Conservation (phyloP, 768 basidiomycete species). For the Boletales sp. region DNA sequence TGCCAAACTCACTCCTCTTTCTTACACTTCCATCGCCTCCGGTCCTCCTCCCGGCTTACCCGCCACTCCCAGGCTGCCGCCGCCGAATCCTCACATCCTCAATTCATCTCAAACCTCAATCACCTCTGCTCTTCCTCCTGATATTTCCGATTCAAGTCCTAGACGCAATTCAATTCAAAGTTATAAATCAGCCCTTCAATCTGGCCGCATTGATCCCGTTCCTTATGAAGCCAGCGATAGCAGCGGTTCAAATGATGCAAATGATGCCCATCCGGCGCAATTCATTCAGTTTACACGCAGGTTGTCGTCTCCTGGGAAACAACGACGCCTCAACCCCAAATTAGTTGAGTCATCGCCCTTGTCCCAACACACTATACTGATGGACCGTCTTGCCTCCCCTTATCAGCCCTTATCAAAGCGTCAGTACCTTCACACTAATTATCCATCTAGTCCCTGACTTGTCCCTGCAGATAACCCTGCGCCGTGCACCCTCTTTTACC, state of each 20-base stretch:
- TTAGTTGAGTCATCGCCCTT: constrained; percentile 39
- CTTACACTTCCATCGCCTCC: constrained; percentile 24
- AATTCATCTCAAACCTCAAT: constrained; percentile 12
- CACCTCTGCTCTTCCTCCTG: constrained; percentile 3
- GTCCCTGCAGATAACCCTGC: constrained; percentile 47
- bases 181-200: constrained; percentile 43
- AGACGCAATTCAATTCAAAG: constrained; percentile 26
- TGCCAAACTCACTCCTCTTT: constrained; percentile 43
- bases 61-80: constrained; percentile 9
- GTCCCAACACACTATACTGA: constrained; percentile 10
- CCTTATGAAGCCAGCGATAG: constrained; percentile 44
- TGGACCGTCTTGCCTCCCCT: background rate
- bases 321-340: constrained; percentile 48
- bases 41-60: constrained; percentile 26
- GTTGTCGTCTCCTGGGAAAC: constrained; percentile 33
- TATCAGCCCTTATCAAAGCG: constrained; percentile 59
- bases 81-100: constrained; percentile 4
- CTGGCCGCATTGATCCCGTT: constrained; percentile 22
- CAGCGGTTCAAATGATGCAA: constrained; percentile 45
- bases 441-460: constrained; percentile 1
- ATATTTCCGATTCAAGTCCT: constrained; percentile 11
- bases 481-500: constrained; percentile 65
- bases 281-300: constrained; percentile 24
- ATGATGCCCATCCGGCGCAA: constrained; percentile 30
- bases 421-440: constrained; percentile 32